Evolutionary conservation across 2,329 filamentous ascomycete genomes (phyloP).

Genomic region (Trichoderma afroharzianum): DNA sequence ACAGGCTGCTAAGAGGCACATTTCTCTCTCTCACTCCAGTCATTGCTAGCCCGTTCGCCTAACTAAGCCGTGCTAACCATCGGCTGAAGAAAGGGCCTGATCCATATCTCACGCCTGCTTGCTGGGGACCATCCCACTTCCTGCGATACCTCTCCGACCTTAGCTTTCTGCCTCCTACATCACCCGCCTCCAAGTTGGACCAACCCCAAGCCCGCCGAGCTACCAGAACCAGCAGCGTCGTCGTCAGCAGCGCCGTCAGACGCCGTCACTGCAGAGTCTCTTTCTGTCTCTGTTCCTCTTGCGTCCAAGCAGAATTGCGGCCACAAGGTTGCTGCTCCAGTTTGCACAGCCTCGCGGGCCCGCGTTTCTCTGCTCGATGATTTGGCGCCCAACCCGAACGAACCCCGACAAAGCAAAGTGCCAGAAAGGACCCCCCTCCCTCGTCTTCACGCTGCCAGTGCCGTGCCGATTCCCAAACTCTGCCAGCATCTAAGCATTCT

Average conservation of each 20-base stretch:
- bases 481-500: background rate
- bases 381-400: conserved; percentile 19
- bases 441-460: conserved; percentile 1
- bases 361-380: conserved; percentile 15
- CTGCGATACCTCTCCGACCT: background rate
- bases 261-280: background rate
- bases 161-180: conserved; percentile 16
- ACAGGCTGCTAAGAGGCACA: background rate
- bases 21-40: background rate
- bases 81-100: background rate
- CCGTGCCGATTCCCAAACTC: conserved; percentile 9
- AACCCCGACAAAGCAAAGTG: conserved; percentile 15
- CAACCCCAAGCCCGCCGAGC: background rate
- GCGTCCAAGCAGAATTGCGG: conserved; percentile 4
- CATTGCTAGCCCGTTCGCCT: background rate
- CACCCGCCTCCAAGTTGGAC: conserved; percentile 2
- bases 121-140: background rate
- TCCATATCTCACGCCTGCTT: background rate
- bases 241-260: conserved; percentile 15
- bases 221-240: conserved; percentile 11
- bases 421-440: background rate
- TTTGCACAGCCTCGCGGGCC: conserved; percentile 19
- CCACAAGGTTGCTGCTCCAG: conserved; percentile 16
- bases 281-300: background rate
- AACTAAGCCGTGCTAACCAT: background rate